Conservation (phyloP, 148 eudicot genomes). For the Agrostemma githago region DNA sequence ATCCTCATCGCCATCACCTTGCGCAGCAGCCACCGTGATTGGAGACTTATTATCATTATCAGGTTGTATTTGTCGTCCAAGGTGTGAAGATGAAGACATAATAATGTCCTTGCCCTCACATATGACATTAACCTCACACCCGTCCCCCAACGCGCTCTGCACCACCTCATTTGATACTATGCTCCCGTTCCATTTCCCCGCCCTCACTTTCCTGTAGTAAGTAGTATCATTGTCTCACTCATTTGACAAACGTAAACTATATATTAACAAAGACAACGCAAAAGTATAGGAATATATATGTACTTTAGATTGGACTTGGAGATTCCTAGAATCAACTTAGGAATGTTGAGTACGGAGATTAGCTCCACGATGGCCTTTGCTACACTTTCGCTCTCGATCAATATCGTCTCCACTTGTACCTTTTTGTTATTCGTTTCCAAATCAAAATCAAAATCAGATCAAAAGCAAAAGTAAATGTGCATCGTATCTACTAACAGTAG, state of each 20-base stretch:
- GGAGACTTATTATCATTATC: conserved; percentile 2
- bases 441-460: neutral
- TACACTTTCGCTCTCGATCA: conserved; percentile 65
- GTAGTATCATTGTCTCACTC: neutral
- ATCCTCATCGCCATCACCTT: neutral
- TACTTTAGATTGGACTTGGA: conserved; percentile 63
- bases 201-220: conserved; percentile 50
- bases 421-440: conserved; percentile 19
- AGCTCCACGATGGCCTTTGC: conserved; percentile 70
- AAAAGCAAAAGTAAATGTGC: too few relatives aligned
- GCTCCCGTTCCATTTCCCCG: conserved; percentile 42
- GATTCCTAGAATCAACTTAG: conserved; percentile 57
- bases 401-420: conserved; percentile 85
- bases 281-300: too few relatives aligned
- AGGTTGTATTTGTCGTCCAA: neutral
- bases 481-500: too few relatives aligned
- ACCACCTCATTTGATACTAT: conserved; percentile 47
- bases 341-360: conserved; percentile 64
- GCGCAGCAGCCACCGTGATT: neutral
- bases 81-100: neutral
- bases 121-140: conserved; percentile 56
- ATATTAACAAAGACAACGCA: too few relatives aligned
- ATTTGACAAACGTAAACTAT: neutral
- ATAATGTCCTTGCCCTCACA: conserved; percentile 61
- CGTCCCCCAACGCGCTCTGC: conserved; percentile 40